Conservation (phyloP, 2,329 filamentous ascomycete genomes). For the Ophiostoma angusticollis region DNA sequence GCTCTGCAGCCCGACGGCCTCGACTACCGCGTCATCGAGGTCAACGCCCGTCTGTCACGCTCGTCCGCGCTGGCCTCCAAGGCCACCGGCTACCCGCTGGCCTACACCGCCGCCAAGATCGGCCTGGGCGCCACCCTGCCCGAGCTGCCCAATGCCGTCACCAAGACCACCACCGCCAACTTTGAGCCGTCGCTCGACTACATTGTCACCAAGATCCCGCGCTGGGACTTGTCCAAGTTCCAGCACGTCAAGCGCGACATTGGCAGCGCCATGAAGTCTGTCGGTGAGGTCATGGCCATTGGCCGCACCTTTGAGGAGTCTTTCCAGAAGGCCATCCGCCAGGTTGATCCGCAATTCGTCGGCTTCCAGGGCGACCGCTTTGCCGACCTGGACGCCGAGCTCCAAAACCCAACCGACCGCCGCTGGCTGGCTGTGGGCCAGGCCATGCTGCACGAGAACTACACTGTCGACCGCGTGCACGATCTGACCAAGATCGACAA, state of each 20-base stretch:
- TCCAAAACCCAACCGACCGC: slow-evolving; percentile 88
- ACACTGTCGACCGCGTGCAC: slow-evolving; percentile 82
- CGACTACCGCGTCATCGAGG: slow-evolving; percentile 97
- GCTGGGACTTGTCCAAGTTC: slow-evolving; percentile 98
- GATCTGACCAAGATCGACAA: slow-evolving; percentile 97
- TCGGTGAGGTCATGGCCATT: slow-evolving; percentile 98
- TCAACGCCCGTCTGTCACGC: slow-evolving; percentile 95
- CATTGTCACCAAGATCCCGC: slow-evolving; percentile 95
- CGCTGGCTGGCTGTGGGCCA: slow-evolving; percentile 96
- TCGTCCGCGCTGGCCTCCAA: slow-evolving; percentile 96
- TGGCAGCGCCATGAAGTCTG: slow-evolving; percentile 96
- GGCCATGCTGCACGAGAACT: slow-evolving; percentile 94
- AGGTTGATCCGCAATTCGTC: slow-evolving; percentile 83
- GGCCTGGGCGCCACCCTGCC: slow-evolving; percentile 90
- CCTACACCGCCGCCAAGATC: slow-evolving; percentile 97
- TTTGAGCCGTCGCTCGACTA: slow-evolving; percentile 97
- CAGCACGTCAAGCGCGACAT: slow-evolving; percentile 97
- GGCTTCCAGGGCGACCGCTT: slow-evolving; percentile 96
- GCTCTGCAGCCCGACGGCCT: slow-evolving; percentile 91
- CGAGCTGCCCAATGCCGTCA: slow-evolving; percentile 93
- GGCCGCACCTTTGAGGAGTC: slow-evolving; percentile 97
- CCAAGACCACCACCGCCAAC: slow-evolving; percentile 96
- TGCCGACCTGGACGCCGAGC: slow-evolving; percentile 77
- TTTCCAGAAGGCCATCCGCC: slow-evolving; percentile 96
- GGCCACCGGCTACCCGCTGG: slow-evolving; percentile 92